phyloP scores from a whole-genome alignment of 495 filamentous ascomycete genomes.

The Hyphodiscus hymeniophilus region DNA sequence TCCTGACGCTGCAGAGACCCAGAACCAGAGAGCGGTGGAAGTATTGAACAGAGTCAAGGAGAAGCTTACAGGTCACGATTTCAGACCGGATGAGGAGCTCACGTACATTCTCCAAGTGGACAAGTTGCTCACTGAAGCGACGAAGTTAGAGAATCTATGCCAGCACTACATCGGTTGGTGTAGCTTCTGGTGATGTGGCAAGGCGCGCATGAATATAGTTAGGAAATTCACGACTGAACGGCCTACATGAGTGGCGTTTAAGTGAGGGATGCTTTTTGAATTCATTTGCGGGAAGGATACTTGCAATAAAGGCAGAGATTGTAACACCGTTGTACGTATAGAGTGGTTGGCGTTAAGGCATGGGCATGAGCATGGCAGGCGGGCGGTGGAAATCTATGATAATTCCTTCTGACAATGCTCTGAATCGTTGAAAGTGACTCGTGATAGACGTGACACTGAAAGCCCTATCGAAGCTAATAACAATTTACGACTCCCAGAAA shows the following conservation, averaged over 20 bases:
- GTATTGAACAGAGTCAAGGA: conserved; percentile 88
- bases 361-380: not conserved
- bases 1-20: conserved; percentile 57
- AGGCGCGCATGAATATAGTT: not conserved
- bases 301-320: not conserved
- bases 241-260: not conserved
- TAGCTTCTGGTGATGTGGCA: conserved; percentile 64
- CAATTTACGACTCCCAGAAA: too few species aligned
- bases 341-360: not conserved
- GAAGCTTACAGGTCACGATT: conserved; percentile 75
- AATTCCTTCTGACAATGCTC: too few species aligned
- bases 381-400: not conserved
- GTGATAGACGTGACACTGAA: too few species aligned
- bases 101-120: conserved; percentile 85
- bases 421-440: too few species aligned
- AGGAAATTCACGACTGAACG: not conserved
- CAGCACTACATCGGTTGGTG: conserved; percentile 99
- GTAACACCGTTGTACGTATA: conserved; percentile 3
- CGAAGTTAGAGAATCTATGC: conserved; percentile 93
- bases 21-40: conserved; percentile 88
- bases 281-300: too few species aligned
- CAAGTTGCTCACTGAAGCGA: conserved; percentile 87
- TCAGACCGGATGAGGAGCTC: conserved; percentile 67
- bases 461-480: too few species aligned
- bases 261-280: not conserved